A percentile compares a stretch with the other conserved stretches of the same genome.
Evolutionary conservation across 768 basidiomycete species (phyloP).

Genomic region (Strobilomyces confusus): DNA sequence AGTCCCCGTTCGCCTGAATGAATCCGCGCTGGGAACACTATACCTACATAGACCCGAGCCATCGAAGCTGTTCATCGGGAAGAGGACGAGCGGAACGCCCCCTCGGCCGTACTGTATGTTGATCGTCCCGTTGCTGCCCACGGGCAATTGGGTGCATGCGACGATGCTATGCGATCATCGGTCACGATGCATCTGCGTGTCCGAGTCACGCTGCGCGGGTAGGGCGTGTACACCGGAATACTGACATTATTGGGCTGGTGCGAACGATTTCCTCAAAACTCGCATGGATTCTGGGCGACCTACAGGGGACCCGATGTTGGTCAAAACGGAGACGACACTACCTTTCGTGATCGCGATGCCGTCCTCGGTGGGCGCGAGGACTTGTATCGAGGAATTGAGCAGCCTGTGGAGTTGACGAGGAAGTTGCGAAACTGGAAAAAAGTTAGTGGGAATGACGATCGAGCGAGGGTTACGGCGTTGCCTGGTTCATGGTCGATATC

Average conservation of each 20-base stretch:
- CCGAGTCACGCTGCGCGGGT: slow-evolving; percentile 10
- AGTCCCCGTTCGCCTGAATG: slow-evolving; percentile 5
- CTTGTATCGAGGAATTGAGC: slow-evolving; percentile 46
- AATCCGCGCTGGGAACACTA: background rate
- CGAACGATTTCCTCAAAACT: background rate
- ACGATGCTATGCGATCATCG: slow-evolving; percentile 43
- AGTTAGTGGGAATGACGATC: background rate
- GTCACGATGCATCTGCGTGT: background rate
- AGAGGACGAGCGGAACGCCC: slow-evolving; percentile 55
- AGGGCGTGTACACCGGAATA: slow-evolving; percentile 58
- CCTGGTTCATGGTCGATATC: slow-evolving; percentile 58
- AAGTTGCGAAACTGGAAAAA: slow-evolving; percentile 56
- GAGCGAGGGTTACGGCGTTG: slow-evolving; percentile 15
- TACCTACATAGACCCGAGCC: slow-evolving; percentile 39
- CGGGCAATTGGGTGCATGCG: slow-evolving; percentile 62
- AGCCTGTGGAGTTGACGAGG: slow-evolving; percentile 47
- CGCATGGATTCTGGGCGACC: background rate
- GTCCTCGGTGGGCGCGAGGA: slow-evolving; percentile 46
- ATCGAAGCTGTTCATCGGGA: slow-evolving; percentile 36
- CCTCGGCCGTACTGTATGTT: slow-evolving; percentile 61
- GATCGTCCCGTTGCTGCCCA: slow-evolving; percentile 62
- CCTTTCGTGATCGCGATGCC: slow-evolving; percentile 68
- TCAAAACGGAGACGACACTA: slow-evolving; percentile 54
- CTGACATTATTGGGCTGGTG: slow-evolving; percentile 52
- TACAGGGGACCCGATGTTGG: slow-evolving; percentile 74